Evolutionary conservation across 208 protist genomes (phyloP).

Genomic region (Leishmania turanica): DNA sequence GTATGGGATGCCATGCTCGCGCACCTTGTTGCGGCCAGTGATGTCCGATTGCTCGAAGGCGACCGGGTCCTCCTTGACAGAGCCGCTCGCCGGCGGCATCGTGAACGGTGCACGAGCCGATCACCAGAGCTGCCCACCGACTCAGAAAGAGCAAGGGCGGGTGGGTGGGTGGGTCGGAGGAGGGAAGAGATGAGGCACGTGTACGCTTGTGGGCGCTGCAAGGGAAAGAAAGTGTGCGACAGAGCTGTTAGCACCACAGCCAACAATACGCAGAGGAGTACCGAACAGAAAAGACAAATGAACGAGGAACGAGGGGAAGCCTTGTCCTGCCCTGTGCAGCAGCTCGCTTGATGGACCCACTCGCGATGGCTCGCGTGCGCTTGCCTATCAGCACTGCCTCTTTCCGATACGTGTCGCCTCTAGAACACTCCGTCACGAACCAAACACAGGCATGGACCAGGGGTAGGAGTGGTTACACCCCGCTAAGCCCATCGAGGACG

Average conservation of each 20-base stretch:
- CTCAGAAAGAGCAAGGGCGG: background rate
- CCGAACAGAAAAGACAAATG: background rate
- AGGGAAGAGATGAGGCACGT: background rate
- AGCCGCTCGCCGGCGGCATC: constrained; percentile 21
- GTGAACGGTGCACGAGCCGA: background rate
- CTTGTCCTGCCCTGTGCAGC: background rate
- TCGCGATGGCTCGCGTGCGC: background rate
- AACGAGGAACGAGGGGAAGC: background rate
- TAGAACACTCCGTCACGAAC: background rate
- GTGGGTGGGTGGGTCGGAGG: no score
- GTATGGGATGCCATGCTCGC: constrained; percentile 20
- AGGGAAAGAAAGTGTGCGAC: background rate
- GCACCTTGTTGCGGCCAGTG: background rate
- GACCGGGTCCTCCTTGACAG: constrained; percentile 11
- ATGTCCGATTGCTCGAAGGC: background rate
- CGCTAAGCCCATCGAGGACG: background rate
- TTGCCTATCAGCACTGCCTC: background rate
- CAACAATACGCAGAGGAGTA: background rate
- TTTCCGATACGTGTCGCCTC: background rate
- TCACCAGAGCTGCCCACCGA: no score
- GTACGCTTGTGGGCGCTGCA: background rate
- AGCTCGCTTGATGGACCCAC: background rate
- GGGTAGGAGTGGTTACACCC: background rate
- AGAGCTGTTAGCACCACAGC: background rate
- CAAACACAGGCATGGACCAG: background rate